Percentiles rank a stretch among this genome's conserved stretches.
These are phyloP conservation scores for Calonectria naviculata DNA, from an alignment of 2,329 filamentous ascomycete species.

Conservation along the genomic window DNA sequence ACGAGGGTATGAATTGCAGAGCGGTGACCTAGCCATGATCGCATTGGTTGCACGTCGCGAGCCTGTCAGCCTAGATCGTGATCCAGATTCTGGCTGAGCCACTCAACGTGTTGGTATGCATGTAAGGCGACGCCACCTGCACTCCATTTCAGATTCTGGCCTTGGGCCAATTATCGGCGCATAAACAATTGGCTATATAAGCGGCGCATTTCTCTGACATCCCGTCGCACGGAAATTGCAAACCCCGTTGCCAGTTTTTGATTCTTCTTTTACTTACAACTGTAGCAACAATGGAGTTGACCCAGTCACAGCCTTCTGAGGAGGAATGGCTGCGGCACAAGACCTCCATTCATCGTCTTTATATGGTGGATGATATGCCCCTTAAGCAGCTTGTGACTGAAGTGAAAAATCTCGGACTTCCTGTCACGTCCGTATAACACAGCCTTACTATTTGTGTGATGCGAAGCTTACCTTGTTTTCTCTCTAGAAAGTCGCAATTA, in stretches of 20 bases:
- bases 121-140: background rate
- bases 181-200: background rate
- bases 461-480: background rate
- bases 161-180: background rate
- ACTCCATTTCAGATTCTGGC: background rate
- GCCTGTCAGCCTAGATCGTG: background rate
- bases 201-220: background rate
- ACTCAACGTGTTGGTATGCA: background rate
- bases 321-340: slow-evolving; percentile 11
- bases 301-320: background rate
- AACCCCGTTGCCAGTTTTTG: background rate
- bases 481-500: background rate
- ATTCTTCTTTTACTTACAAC: background rate
- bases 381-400: background rate
- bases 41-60: background rate
- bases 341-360: background rate
- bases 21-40: background rate
- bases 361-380: background rate
- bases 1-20: background rate
- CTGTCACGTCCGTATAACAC: slow-evolving; percentile 9
- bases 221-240: background rate
- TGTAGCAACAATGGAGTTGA: background rate
- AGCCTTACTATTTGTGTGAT: too few species aligned
- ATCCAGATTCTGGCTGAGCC: background rate
- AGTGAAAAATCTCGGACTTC: background rate